phyloP scores from a whole-genome alignment of 176 grass and related monocot species.

The Oryza meridionalis region DNA sequence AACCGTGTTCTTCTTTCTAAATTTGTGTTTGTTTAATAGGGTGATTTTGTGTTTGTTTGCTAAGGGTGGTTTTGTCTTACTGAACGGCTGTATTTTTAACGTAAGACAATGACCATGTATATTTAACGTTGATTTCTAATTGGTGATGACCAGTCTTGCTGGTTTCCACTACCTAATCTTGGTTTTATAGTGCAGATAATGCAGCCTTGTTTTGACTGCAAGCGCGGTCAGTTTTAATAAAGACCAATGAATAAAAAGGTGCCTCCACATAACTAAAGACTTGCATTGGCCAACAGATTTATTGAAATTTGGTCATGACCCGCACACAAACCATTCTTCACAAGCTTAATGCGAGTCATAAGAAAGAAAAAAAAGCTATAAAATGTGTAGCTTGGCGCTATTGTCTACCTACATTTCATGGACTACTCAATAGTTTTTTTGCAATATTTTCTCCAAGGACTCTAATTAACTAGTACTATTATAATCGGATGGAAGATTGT shows the following conservation, averaged over 20 bases:
- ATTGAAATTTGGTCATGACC: constrained; percentile 4
- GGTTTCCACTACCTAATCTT: constrained; percentile 21
- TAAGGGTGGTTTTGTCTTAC: constrained; percentile 12
- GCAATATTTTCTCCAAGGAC: constrained; percentile 1
- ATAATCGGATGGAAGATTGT: not conserved
- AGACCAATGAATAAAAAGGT: constrained; percentile 43
- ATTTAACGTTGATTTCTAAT: not conserved
- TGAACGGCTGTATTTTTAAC: no score
- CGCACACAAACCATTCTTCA: not conserved
- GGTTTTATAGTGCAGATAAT: not conserved
- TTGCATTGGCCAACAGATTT: not conserved
- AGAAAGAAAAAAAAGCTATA: not conserved
- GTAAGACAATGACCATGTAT: constrained; percentile 6
- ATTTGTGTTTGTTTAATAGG: no score
- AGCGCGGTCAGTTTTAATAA: constrained; percentile 51
- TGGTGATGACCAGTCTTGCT: constrained; percentile 33
- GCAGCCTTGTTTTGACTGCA: constrained; percentile 42
- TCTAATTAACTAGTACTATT: not conserved
- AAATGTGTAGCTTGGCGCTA: constrained; percentile 8
- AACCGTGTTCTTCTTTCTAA: no score
- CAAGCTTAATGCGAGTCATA: not conserved
- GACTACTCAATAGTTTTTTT: constrained; percentile 9
- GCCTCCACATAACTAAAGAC: constrained; percentile 47
- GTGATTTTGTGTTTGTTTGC: not conserved
- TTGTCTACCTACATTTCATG: not conserved